phyloP scores from a whole-genome alignment of 2,329 filamentous ascomycete species.

The Cytospora schulzeri region DNA sequence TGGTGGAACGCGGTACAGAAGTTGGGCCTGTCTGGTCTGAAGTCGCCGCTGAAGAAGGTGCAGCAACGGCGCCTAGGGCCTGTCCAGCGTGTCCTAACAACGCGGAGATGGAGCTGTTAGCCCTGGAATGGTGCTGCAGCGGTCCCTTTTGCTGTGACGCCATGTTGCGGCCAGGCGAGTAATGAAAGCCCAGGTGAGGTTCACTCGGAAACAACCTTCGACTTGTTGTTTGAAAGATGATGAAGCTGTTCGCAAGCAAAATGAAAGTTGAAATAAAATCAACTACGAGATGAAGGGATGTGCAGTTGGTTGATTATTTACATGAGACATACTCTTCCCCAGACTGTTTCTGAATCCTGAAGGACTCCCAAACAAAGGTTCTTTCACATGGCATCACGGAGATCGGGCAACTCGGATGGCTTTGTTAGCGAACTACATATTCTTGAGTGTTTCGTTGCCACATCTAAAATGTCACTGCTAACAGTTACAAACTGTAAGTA shows the following conservation, averaged over 20 bases:
- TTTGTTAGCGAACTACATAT: not conserved
- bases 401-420: no score
- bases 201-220: not conserved
- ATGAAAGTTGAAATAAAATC: not conserved
- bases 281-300: not conserved
- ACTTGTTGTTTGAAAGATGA: not conserved
- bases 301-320: not conserved
- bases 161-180: not conserved
- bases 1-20: not conserved
- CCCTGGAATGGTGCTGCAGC: constrained; percentile 12
- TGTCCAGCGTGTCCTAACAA: constrained; percentile 19
- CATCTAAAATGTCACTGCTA: not conserved
- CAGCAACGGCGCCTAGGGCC: constrained; percentile 16
- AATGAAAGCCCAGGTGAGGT: no score
- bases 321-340: not conserved
- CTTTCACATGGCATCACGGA: not conserved
- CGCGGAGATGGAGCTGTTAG: constrained; percentile 3
- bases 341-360: not conserved
- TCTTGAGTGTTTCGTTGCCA: no score
- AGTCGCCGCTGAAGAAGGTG: constrained; percentile 3
- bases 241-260: not conserved
- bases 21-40: not conserved
- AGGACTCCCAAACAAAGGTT: not conserved
- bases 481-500: not conserved
- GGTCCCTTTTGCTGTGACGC: not conserved